Percentiles rank a stretch among this genome's conserved stretches.
phyloP scores from a whole-genome alignment of 2,329 filamentous ascomycete species.

The Xylariomycetidae sp. region DNA sequence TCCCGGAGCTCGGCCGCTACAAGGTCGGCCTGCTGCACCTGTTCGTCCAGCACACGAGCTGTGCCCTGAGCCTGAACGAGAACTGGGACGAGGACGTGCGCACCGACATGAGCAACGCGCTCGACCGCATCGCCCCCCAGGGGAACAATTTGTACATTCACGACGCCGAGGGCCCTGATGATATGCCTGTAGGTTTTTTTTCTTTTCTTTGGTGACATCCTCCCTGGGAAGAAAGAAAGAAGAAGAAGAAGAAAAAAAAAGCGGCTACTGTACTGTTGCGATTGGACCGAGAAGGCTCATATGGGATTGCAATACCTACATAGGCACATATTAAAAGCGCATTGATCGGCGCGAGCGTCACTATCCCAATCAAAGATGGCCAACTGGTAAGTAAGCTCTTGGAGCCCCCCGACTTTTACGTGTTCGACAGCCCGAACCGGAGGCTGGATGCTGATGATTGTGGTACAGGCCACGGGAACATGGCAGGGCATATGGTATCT shows the following conservation, averaged over 20 bases:
- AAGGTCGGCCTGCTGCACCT: constrained; percentile 83
- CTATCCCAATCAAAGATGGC: constrained; percentile 85
- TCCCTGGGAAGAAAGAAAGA: not conserved
- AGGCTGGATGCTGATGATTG: too few species aligned
- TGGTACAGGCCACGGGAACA: constrained; percentile 52
- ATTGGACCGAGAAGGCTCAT: not conserved
- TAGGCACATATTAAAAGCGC: constrained; percentile 91
- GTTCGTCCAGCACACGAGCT: constrained; percentile 94
- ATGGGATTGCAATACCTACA: not conserved
- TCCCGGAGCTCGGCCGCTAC: constrained; percentile 80
- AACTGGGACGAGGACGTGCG: constrained; percentile 85
- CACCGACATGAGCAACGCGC: constrained; percentile 86
- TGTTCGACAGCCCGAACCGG: not conserved
- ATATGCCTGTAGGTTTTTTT: constrained; percentile 71
- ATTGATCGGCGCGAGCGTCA: constrained; percentile 82
- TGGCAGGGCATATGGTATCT: constrained; percentile 94
- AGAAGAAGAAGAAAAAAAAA: not conserved
- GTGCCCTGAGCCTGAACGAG: constrained; percentile 87
- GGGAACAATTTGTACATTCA: constrained; percentile 77
- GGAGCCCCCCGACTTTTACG: not conserved
- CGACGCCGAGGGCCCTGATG: constrained; percentile 80
- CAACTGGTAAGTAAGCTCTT: constrained; percentile 51
- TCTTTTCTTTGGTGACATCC: constrained; percentile 3
- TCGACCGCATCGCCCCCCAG: constrained; percentile 83
- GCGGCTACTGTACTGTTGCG: constrained; percentile 1